phyloP scores from a whole-genome alignment of 2,329 filamentous ascomycete species.

The Colletotrichum falcatum region DNA sequence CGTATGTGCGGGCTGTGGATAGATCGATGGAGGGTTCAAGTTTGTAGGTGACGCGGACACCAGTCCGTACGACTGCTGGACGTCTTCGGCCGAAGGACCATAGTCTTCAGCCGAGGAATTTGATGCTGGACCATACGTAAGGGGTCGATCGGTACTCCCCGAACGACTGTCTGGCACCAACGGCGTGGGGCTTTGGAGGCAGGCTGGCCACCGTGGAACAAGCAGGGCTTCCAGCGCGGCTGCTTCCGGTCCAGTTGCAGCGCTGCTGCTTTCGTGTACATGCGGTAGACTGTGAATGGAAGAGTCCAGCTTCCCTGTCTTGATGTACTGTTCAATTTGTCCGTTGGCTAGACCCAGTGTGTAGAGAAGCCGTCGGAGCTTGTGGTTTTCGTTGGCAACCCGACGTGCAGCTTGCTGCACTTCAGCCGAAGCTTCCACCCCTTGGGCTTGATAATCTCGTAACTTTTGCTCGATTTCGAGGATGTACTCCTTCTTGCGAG shows the following conservation, averaged over 20 bases:
- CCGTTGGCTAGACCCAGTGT: conserved; percentile 68
- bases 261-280: background rate
- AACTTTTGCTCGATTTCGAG: conserved; percentile 75
- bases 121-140: conserved; percentile 7
- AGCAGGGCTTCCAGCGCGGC: conserved; percentile 53
- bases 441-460: conserved; percentile 71
- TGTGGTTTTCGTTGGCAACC: conserved; percentile 77
- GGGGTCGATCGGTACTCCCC: background rate
- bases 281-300: background rate
- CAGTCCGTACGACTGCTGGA: conserved; percentile 13
- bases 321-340: conserved; percentile 61
- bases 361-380: conserved; percentile 69
- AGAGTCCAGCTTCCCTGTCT: conserved; percentile 37
- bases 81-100: conserved; percentile 6
- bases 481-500: conserved; percentile 79
- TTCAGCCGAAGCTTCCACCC: conserved; percentile 76
- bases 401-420: conserved; percentile 77
- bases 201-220: conserved; percentile 50
- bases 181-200: conserved; percentile 46
- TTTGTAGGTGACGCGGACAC: background rate
- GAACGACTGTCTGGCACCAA: conserved; percentile 37
- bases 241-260: background rate
- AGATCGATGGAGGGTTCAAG: conserved; percentile 4
- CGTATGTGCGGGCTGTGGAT: background rate
- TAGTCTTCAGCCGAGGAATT: conserved; percentile 22